Percentiles rank a stretch among this genome's conserved stretches.
phyloP scores from a whole-genome alignment of 805 yeast genomes.

The Candida hungchunana region DNA sequence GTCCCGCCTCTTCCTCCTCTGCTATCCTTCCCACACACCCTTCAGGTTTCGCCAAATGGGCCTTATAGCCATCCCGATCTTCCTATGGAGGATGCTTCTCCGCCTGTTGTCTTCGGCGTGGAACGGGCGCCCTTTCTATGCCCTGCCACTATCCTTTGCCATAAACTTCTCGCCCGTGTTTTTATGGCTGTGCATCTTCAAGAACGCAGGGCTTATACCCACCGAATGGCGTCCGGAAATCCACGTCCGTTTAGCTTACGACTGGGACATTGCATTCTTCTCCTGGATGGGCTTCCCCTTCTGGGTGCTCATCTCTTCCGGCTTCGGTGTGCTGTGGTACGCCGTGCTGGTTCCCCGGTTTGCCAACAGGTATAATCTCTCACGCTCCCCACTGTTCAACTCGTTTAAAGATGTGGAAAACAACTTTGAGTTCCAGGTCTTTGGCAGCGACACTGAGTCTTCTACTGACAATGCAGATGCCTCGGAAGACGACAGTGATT shows the following conservation, averaged over 20 bases:
- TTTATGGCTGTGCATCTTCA: conserved; percentile 52
- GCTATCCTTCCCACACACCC: too few relatives aligned
- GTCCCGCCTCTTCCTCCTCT: too few relatives aligned
- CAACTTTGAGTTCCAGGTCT: conserved; percentile 4
- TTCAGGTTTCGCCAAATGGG: too few relatives aligned
- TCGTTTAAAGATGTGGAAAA: conserved; percentile 7
- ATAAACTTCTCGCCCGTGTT: conserved; percentile 50
- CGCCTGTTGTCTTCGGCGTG: conserved; percentile 9
- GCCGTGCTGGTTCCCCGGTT: conserved; percentile 23
- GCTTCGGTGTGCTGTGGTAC: conserved; percentile 16
- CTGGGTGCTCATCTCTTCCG: conserved; percentile 16
- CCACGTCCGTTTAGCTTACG: conserved; percentile 42
- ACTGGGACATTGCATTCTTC: conserved; percentile 40
- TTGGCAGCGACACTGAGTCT: conserved; percentile 1
- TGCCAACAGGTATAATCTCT: conserved; percentile 29
- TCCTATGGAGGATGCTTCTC: too few relatives aligned
- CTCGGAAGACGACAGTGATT: conserved; percentile 8
- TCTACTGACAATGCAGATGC: conserved; percentile 2
- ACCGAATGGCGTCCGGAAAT: conserved; percentile 48
- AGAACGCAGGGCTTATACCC: conserved; percentile 57
- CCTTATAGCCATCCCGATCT: too few relatives aligned
- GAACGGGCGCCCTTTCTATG: conserved; percentile 10
- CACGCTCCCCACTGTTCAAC: conserved; percentile 17
- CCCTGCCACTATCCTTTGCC: conserved; percentile 28
- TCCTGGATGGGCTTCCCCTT: conserved; percentile 16